Evolutionary conservation across 2,329 filamentous ascomycete species (phyloP), one percentile per base, ranked within the genome.

Genomic region (Xylaria sp.): DNA sequence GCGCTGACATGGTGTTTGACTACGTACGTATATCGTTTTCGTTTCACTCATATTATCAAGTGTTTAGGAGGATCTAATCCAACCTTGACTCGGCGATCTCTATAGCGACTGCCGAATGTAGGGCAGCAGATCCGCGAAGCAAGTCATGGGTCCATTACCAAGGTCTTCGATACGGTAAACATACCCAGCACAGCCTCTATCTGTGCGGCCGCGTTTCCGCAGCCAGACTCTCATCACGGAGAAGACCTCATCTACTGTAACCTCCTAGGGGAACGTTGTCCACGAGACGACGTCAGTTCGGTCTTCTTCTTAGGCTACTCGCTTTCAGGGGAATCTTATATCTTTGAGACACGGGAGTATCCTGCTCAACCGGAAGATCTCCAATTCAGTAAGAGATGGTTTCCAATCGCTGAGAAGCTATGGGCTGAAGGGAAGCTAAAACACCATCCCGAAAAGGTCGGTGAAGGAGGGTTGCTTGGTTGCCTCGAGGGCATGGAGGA

Each of bases 1-100:
- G 64, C 20, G 64, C 64, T 10, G 57, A 66, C 28, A 18, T 50
- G n/a, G 50, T 61, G 9, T 66, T 66, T 10, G 64, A 66, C n/a
- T 66, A 61, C 50, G 64, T 61, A 66, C 10, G 63, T 55, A 48
- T 46, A 25, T n/a, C 56, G 51, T 48, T 18, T 20, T 39, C 7
- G 7, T 37, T 37, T 37, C 41, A 18, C 2, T 41, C 41, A 1
- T 18, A 3, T 5, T 13, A 5, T 13, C 41, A 18, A 13, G 13
- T 10, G 41, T 13, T 15, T 1, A 41, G 39, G 39, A 10, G 39
- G 8, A 15, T 7, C 28, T 28, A 41, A 15, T 15, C 39, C 8
- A 41, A 41, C 39, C 25, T 15, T n/a, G 25, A n/a, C 46, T 44
- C 51, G 28, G 23, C 34, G 13, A 37, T n/a, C 12, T 15, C 31